These are phyloP conservation scores for Oxytropis ochrocephala DNA, from an alignment of 306 rosid genomes.

Conservation along the genomic window DNA sequence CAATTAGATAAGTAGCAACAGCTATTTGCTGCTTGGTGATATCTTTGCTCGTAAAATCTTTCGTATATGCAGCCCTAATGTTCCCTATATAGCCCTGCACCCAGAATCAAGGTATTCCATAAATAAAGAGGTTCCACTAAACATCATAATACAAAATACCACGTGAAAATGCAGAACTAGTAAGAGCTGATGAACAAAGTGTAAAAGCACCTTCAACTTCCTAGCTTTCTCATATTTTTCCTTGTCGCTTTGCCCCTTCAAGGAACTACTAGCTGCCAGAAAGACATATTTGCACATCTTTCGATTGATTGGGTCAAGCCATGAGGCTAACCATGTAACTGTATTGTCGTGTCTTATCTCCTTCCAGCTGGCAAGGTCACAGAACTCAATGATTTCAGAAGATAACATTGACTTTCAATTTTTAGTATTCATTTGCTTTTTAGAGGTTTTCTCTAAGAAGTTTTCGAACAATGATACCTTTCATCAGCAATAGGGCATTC, in stretches of 20 bases:
- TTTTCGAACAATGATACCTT: slow-evolving; percentile 43
- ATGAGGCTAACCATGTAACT: slow-evolving; percentile 95
- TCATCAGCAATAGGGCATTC: slow-evolving; percentile 94
- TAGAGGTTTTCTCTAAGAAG: background rate
- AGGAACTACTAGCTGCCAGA: slow-evolving; percentile 93
- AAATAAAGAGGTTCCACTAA: slow-evolving; percentile 11
- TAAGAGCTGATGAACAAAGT: slow-evolving; percentile 16
- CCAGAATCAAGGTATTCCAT: slow-evolving; percentile 12
- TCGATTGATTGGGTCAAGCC: slow-evolving; percentile 91
- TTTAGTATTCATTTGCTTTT: background rate
- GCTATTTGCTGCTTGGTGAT: slow-evolving; percentile 73
- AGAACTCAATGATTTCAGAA: background rate
- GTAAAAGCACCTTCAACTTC: slow-evolving; percentile 63
- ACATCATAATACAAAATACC: slow-evolving; percentile 11
- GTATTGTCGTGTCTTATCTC: slow-evolving; percentile 89
- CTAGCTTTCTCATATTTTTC: slow-evolving; percentile 98
- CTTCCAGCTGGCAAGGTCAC: slow-evolving; percentile 70
- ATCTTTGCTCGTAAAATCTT: slow-evolving; percentile 72
- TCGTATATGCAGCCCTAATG: slow-evolving; percentile 83
- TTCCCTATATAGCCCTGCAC: slow-evolving; percentile 73
- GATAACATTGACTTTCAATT: background rate
- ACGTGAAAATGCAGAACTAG: background rate
- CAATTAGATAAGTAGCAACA: slow-evolving; percentile 97
- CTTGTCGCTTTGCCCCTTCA: slow-evolving; percentile 97
- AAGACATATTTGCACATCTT: slow-evolving; percentile 87